These are phyloP conservation scores for Tylopilus sp. DNA, from an alignment of 1,284 basidiomycete species.

Conservation along the genomic window DNA sequence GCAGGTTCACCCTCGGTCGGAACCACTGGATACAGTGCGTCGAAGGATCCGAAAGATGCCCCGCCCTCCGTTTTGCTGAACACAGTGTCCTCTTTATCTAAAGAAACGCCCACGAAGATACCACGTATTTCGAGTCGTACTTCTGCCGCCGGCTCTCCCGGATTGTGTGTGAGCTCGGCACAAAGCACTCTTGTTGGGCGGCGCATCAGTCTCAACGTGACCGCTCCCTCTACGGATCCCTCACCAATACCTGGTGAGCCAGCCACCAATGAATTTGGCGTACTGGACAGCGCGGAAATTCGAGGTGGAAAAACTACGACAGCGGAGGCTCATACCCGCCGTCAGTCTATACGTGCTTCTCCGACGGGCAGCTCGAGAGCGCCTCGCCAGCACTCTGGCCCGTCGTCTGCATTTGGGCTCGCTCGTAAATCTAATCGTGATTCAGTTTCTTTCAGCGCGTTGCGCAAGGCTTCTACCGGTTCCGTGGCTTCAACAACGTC, in stretches of 20 bases:
- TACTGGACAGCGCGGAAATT: slow-evolving; percentile 57
- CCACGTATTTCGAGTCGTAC: slow-evolving; percentile 84
- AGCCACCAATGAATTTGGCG: slow-evolving; percentile 71
- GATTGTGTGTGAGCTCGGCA: slow-evolving; percentile 54
- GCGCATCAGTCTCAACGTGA: slow-evolving; percentile 58
- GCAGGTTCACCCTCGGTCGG: slow-evolving; percentile 87
- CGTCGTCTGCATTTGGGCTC: slow-evolving; percentile 43
- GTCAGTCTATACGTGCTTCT: slow-evolving; percentile 55
- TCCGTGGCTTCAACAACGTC: slow-evolving; percentile 66
- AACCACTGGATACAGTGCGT: slow-evolving; percentile 45
- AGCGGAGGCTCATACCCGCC: slow-evolving; percentile 39
- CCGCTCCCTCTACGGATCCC: slow-evolving; percentile 55
- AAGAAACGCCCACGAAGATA: slow-evolving; percentile 91
- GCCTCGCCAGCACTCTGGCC: slow-evolving; percentile 61
- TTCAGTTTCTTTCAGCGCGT: slow-evolving; percentile 67
- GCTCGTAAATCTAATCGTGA: slow-evolving; percentile 69
- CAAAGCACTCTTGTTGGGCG: slow-evolving; percentile 46
- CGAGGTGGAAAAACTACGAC: slow-evolving; percentile 34
- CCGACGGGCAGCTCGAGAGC: slow-evolving; percentile 57
- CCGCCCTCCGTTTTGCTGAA: slow-evolving; percentile 52
- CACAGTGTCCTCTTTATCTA: slow-evolving; percentile 49
- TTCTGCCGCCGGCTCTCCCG: slow-evolving; percentile 64
- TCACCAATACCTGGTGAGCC: slow-evolving; percentile 53
- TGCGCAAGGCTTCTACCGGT: slow-evolving; percentile 76
- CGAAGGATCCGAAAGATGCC: slow-evolving; percentile 54